These are phyloP conservation scores for rapeseed (Brassica napus) DNA, from an alignment of 345 rosid species.

Conservation along the genomic window Da-Ae NC_063445.1:29314501-29315000, in stretches of 20 bases:
- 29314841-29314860: too few species aligned
- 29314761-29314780: not conserved
- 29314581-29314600: too few species aligned
- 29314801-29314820: not conserved
- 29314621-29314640: too few species aligned
- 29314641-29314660: too few species aligned
- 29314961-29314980: not conserved
- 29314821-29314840: too few species aligned
- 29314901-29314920: not conserved
- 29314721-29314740: conserved; percentile 1
- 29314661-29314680: conserved; percentile 27
- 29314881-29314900: not conserved
- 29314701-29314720: conserved; percentile 44
- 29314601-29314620: too few species aligned
- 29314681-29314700: conserved; percentile 43
- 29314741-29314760: not conserved
- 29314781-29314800: too few species aligned
- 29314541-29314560: too few species aligned
- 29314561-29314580: too few species aligned
- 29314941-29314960: not conserved
- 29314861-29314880: too few species aligned
- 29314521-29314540: too few species aligned
- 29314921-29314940: conserved; percentile 11
- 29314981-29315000: not conserved
- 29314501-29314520: too few species aligned